A percentile compares a stretch with the other conserved stretches of the same genome.
These are phyloP conservation scores for Claviceps sp. DNA, from an alignment of 2,329 filamentous ascomycete species.

Conservation along the genomic window DNA sequence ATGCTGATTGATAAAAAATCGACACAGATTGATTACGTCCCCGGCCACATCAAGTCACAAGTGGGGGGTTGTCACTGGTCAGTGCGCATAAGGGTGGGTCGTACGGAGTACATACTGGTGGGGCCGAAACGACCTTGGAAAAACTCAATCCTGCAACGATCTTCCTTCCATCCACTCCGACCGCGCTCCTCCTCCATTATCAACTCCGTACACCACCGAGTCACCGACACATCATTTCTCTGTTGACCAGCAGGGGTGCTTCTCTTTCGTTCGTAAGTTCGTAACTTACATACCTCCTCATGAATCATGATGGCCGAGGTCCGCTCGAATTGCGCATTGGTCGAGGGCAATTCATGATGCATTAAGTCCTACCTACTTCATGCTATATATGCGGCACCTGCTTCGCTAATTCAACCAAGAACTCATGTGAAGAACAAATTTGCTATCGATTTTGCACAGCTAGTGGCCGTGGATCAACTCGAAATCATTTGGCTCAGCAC, in stretches of 20 bases:
- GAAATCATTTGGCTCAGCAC: slow-evolving; percentile 1
- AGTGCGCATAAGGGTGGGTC: background rate
- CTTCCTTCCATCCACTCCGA: background rate
- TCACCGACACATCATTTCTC: no score
- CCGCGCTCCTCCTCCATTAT: background rate
- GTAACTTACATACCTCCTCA: background rate
- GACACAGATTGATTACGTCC: background rate
- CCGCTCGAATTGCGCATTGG: background rate
- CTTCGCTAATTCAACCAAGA: background rate
- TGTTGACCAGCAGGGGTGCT: no score
- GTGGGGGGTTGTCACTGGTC: background rate
- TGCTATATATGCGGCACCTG: background rate
- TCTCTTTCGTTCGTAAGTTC: no score
- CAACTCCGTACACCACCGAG: no score
- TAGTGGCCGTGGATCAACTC: background rate
- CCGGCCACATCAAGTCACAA: background rate
- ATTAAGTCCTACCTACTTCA: background rate
- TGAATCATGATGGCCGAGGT: background rate
- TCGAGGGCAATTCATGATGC: background rate
- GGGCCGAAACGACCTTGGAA: background rate
- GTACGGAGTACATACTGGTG: background rate
- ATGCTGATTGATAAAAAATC: slow-evolving; percentile 1
- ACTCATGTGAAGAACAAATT: background rate
- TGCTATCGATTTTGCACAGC: background rate
- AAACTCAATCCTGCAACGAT: background rate